Evolutionary conservation across 352 stramenopile genomes (phyloP), one percentile per base, ranked within the genome.

Genomic region (Phytophthora quininea): DNA sequence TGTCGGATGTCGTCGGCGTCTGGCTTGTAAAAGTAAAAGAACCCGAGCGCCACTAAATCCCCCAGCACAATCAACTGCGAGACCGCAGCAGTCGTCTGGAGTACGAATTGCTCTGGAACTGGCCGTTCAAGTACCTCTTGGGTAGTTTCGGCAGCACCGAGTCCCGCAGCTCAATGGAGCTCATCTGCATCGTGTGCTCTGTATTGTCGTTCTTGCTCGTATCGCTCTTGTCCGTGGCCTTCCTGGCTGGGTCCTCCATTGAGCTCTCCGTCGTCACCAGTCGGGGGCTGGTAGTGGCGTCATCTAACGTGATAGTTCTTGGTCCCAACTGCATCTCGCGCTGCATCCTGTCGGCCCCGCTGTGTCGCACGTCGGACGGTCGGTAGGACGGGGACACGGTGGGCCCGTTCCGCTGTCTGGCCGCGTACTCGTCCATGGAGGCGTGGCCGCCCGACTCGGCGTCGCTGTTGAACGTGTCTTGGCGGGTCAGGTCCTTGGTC

Each of bases 51-150:
- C 2, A 82, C 47, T 0, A 88, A 1, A 54, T 95, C 85, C 4
- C 89, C 57, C 3, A 76, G 63, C 6, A 88, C 73, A 54, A 95
- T 77, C 2, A 91, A 27, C 67, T 91, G 78, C 54, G 82, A 82
- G 10, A 86, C 8, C 82, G 69, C 48, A 93, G 59, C 37, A 93
- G 54, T 12, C 74, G 72, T 31, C 86, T 78, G 8, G 87, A 95
- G 72, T 93, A 95, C 49, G 85, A 93, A 71, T 95, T 95, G 56
- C 84, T 67, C 38, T 86, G 85, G 76, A 82, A 95, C 56, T 80
- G 72, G 31, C 79, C 69, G 63, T 76, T 82, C 42, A 90, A 73
- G 57, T 84, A 90, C 10, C 54, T 62, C 31, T 40, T 60, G 9
- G 80, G 80, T 61, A 88, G 54, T 50, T 67, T 61, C 15, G 56